phyloP scores from a whole-genome alignment of 805 yeast species.

The Saccharomycopsis sp. region DNA sequence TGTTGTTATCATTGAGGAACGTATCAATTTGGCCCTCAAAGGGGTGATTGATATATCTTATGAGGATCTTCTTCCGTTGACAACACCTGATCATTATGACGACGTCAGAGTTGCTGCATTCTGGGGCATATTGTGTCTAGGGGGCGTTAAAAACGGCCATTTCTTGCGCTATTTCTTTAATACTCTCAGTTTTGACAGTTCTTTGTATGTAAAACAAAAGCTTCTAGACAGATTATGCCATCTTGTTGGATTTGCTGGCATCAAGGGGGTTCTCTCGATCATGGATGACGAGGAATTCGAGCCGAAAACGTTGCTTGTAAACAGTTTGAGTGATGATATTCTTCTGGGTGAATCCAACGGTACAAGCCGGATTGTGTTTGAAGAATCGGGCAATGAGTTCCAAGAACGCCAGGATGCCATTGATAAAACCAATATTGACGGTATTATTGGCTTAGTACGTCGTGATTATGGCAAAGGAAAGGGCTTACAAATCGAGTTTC shows the following conservation, averaged over 20 bases:
- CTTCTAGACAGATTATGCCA: conserved; percentile 42
- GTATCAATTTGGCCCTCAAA: conserved; percentile 48
- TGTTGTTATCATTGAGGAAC: conserved; percentile 49
- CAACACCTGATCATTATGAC: conserved; percentile 39
- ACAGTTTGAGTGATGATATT: conserved; percentile 12
- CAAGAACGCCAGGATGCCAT: conserved; percentile 53
- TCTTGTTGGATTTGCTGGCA: conserved; percentile 60
- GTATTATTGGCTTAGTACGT: conserved; percentile 59
- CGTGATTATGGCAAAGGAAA: conserved; percentile 48
- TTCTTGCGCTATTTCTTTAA: conserved; percentile 59
- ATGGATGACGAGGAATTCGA: conserved; percentile 63
- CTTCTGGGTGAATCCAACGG: conserved; percentile 8
- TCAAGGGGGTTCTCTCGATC: conserved; percentile 50
- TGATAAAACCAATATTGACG: conserved; percentile 57
- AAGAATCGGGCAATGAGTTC: conserved; percentile 27
- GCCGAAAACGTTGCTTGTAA: too few species aligned
- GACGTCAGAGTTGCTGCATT: conserved; percentile 64
- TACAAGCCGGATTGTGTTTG: conserved; percentile 6
- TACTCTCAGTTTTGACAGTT: conserved; percentile 47
- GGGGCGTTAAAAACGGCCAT: conserved; percentile 64
- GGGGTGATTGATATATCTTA: conserved; percentile 48
- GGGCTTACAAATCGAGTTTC: conserved; percentile 53
- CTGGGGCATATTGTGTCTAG: conserved; percentile 60
- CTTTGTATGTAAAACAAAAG: conserved; percentile 44
- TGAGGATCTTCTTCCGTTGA: conserved; percentile 48